Evolutionary conservation across 148 eudicot species (phyloP).

Genomic region (Drosera capensis): DNA sequence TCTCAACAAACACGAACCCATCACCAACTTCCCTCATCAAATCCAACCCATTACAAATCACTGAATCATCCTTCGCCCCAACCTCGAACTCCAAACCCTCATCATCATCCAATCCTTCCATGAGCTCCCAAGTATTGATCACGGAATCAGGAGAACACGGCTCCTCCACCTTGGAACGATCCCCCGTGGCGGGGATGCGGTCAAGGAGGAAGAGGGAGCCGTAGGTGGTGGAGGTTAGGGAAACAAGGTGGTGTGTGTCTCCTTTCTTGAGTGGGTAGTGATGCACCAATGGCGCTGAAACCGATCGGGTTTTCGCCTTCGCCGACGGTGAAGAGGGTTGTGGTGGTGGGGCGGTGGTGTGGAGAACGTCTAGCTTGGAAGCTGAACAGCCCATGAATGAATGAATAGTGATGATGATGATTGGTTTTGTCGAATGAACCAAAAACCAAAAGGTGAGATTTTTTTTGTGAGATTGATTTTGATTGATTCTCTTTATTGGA

Average conservation of each 20-base stretch:
- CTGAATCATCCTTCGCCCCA: constrained; percentile 6
- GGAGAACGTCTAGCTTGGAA: constrained; percentile 26
- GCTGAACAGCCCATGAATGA: constrained; percentile 57
- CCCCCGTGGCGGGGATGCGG: not conserved
- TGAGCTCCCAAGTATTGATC: constrained; percentile 83
- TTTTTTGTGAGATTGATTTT: too few species aligned
- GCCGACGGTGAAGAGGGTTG: not conserved
- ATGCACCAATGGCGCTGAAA: constrained; percentile 51
- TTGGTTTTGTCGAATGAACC: too few species aligned
- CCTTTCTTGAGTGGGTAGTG: constrained; percentile 64
- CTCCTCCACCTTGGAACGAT: not conserved
- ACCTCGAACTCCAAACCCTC: constrained; percentile 18
- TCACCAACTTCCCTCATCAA: constrained; percentile 11
- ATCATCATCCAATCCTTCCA: constrained; percentile 34
- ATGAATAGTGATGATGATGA: too few species aligned
- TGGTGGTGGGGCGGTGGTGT: constrained; percentile 9
- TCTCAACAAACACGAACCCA: constrained; percentile 26
- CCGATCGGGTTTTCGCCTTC: constrained; percentile 19
- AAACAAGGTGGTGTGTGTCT: constrained; percentile 37
- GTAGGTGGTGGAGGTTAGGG: constrained; percentile 75
- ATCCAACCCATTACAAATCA: not conserved
- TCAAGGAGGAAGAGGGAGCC: constrained; percentile 48
- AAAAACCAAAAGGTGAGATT: too few species aligned
- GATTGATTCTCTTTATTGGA: too few species aligned
- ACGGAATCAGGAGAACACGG: constrained; percentile 55